Evolutionary conservation across 2,329 filamentous ascomycete genomes (phyloP).

Genomic region (Microcera coccophila): DNA sequence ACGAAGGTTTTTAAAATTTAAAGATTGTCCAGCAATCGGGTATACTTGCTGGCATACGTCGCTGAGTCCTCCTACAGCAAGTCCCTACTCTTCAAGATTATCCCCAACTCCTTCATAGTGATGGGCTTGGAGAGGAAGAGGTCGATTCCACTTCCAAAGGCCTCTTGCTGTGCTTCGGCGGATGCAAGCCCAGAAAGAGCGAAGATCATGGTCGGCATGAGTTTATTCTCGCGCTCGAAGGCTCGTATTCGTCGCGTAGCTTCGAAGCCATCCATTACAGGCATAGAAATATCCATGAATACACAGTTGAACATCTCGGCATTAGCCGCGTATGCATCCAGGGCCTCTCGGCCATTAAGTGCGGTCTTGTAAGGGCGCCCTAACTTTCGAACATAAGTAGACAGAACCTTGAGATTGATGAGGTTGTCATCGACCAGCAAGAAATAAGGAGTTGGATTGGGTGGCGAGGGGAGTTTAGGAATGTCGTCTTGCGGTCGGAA

Average conservation of each 20-base stretch:
- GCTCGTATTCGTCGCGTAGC: constrained; percentile 48
- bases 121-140: constrained; percentile 55
- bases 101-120: constrained; percentile 36
- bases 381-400: constrained; percentile 35
- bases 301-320: constrained; percentile 28
- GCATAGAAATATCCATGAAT: constrained; percentile 54
- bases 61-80: not conserved
- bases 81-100: constrained; percentile 9
- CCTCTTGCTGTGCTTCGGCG: constrained; percentile 48
- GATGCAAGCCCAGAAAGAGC: constrained; percentile 52
- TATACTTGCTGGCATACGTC: too few species aligned
- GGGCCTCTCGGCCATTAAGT: constrained; percentile 33
- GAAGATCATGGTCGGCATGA: constrained; percentile 45
- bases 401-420: constrained; percentile 37
- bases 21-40: too few species aligned
- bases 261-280: constrained; percentile 51
- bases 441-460: not conserved
- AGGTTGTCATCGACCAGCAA: constrained; percentile 41
- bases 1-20: too few species aligned
- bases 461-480: not conserved
- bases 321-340: constrained; percentile 26
- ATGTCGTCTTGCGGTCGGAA: not conserved
- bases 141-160: constrained; percentile 50
- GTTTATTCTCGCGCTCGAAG: constrained; percentile 41
- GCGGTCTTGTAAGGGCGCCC: constrained; percentile 28